Evolutionary conservation across 768 basidiomycete genomes (phyloP), one percentile per base, ranked within the genome.

Genomic region (Lactarius psammicola): DNA sequence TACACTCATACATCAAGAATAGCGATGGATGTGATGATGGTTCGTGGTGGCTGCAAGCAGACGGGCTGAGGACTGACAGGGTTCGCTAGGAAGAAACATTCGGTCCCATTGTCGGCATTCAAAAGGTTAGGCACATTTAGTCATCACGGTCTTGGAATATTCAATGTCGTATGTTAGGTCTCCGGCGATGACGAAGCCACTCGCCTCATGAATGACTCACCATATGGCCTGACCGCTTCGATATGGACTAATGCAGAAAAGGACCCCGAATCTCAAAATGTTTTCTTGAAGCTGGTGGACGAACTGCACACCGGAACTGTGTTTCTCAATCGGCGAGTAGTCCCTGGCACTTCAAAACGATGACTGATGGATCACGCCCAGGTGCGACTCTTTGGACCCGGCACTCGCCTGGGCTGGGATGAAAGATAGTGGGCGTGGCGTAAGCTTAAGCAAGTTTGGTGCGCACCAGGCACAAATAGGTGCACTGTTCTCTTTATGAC

Each of bases 11-110:
- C 53, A 36, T 26, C 26, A 20, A 31, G n/a, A 60, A 28, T 66
- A 93, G 92, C 81, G 18, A 97, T 98, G 95, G 89, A 94, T 30
- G 80, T 97, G 36, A 97, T 98, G 95, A 92, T 77, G 80, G 95
- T 88, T 70, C 4, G 78, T 62, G 26, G 11, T 18, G n/a, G 4
- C 5, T 30, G 34, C 17, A 63, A 9, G 3, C 40, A 59, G 72
- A 58, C 8, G 60, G 38, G 17, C 40, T 54, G 42, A 44, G 26
- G 28, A 46, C 58, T 57, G 56, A 46, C 31, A 15, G 36, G 7
- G 31, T 26, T 23, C 46, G 30, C 26, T 60, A 90, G 87, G 87
- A 90, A 76, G 92, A 95, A 77, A 93, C 92, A 0, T 98, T 98
- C 68, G 97, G 97, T 0, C 97, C 97, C 0, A 83, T 97, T 7